Evolutionary conservation across 2,329 filamentous ascomycete species (phyloP), one percentile per base, ranked within the genome.

Genomic region (Nemania sp.): DNA sequence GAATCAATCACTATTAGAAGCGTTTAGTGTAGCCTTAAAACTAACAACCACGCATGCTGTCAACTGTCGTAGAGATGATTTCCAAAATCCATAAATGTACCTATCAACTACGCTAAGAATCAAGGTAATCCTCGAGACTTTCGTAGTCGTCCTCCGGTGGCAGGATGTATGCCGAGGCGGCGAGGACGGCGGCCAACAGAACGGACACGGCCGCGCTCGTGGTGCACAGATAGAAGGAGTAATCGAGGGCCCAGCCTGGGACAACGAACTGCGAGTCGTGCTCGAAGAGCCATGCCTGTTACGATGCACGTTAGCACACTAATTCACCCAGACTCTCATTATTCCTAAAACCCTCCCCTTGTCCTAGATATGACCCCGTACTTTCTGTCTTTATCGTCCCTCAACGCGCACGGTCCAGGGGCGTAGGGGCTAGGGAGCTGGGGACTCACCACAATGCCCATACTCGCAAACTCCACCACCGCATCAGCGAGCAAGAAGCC

Each of bases 121-220:
- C 79, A 22, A 81, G 65, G 2, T 83, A 80, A 29, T 87, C 85
- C 53, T 80, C 77, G 68, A 88, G 76, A 70, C 93, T 87, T 78
- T 97, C 93, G 81, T 97, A 98, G 64, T 93, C 94, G 75, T 92
- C 93, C 78, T 98, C 94, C 0, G 89, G 87, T 0, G 93, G 91
- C 51, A 97, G 83, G 24, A 92, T 80, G 67, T 89, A 88, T 5
- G 90, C 91, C 1, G 92, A 92, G 11, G 89, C 81, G 0, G 87
- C 83, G 62, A 98, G 83, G 13, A 87, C 89, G 15, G 84, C 80
- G 0, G 87, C 88, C 13, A 83, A 80, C 10, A 89, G 66, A 2
- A 88, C 77, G 26, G 85, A 85, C 1, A 90, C 78, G 26, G 80
- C 78, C 55, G 85, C 88, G 68, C 88, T 89, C 26, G 85, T 79